These are phyloP conservation scores for Pichia cactophila DNA, from an alignment of 1,139 yeast species.

Conservation along the genomic window DNA sequence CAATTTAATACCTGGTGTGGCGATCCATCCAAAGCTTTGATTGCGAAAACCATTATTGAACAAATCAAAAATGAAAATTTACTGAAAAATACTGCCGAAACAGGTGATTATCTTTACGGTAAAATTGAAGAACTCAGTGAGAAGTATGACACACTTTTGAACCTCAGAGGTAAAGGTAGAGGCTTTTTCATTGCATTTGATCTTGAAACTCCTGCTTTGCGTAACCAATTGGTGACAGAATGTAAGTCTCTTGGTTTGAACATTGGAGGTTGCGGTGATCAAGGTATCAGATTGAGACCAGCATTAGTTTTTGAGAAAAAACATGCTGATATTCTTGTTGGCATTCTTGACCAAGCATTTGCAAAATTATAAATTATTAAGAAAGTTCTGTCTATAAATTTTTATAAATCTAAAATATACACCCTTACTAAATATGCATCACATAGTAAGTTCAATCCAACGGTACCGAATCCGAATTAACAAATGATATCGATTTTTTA, in stretches of 20 bases:
- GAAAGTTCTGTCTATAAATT: background rate
- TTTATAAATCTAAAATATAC: background rate
- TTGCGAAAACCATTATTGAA: slow-evolving; percentile 51
- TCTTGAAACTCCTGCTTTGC: slow-evolving; percentile 36
- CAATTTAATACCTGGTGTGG: slow-evolving; percentile 86
- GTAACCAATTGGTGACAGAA: slow-evolving; percentile 44
- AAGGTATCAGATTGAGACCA: slow-evolving; percentile 62
- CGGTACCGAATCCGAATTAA: background rate
- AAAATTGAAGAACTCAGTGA: slow-evolving; percentile 38
- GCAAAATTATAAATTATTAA: slow-evolving; percentile 7
- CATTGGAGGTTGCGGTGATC: slow-evolving; percentile 68
- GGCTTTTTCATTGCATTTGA: slow-evolving; percentile 79
- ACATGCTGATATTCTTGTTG: slow-evolving; percentile 57
- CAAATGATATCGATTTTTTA: slow-evolving; percentile 6
- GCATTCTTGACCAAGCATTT: slow-evolving; percentile 23
- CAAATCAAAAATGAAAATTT: slow-evolving; percentile 48
- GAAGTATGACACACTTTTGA: slow-evolving; percentile 36
- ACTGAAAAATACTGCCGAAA: slow-evolving; percentile 43
- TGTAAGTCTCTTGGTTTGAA: slow-evolving; percentile 54
- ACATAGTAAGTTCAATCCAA: background rate
- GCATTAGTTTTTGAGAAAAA: slow-evolving; percentile 57
- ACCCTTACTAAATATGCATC: background rate
- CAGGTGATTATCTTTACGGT: slow-evolving; percentile 51
- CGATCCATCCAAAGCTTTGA: slow-evolving; percentile 42
- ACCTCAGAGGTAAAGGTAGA: slow-evolving; percentile 59